Percentiles rank a stretch among this genome's conserved stretches.
Conservation (phyloP, 306 rosid species). For the Senna siamea region DNA sequence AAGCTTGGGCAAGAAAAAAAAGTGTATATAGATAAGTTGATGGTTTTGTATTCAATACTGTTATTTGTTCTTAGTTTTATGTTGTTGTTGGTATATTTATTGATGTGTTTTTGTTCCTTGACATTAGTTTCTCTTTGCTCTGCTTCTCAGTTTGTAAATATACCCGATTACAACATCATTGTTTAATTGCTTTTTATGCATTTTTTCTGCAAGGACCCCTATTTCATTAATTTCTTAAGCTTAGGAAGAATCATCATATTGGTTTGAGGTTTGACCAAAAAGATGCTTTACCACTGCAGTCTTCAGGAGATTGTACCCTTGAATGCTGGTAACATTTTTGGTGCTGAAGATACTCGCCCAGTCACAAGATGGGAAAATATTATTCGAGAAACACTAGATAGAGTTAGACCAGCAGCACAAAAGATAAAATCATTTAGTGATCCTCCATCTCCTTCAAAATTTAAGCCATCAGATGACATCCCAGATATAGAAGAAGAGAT, state of each 20-base stretch:
- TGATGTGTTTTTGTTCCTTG: neutral
- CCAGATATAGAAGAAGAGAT: slow-evolving; percentile 86
- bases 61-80: slow-evolving; percentile 1
- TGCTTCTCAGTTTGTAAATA: neutral
- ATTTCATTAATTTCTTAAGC: slow-evolving; percentile 19
- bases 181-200: slow-evolving; percentile 8
- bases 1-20: neutral
- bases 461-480: slow-evolving; percentile 68
- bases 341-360: slow-evolving; percentile 90
- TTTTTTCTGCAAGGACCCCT: slow-evolving; percentile 22
- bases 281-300: slow-evolving; percentile 53
- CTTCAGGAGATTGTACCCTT: slow-evolving; percentile 99
- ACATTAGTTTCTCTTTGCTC: slow-evolving; percentile 1
- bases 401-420: slow-evolving; percentile 52
- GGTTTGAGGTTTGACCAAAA: slow-evolving; percentile 39
- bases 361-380: slow-evolving; percentile 84
- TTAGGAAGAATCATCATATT: slow-evolving; percentile 26
- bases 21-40: slow-evolving; percentile 10
- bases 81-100: slow-evolving; percentile 15
- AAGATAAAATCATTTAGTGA: slow-evolving; percentile 87
- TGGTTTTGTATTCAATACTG: slow-evolving; percentile 9
- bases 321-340: slow-evolving; percentile 90
- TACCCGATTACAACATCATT: neutral
- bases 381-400: slow-evolving; percentile 79
- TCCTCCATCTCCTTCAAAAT: slow-evolving; percentile 98